Evolutionary conservation across 805 yeast species (phyloP).

Genomic region (Cyberlindnera maritima): DNA sequence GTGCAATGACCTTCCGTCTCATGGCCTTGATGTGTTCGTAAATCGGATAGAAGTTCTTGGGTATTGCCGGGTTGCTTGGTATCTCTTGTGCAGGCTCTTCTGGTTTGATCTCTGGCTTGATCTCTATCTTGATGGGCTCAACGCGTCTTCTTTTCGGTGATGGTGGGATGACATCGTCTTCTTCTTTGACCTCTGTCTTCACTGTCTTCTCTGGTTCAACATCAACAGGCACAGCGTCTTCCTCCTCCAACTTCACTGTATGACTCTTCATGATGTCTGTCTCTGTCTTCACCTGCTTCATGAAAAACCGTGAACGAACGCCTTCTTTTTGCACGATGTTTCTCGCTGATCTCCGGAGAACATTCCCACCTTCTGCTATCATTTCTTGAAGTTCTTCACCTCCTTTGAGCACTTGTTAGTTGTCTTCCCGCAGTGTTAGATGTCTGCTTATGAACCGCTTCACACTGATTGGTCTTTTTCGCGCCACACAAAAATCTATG

Average conservation of each 20-base stretch:
- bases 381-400: no score
- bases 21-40: constrained; percentile 61
- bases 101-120: constrained; percentile 2
- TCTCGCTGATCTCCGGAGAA: constrained; percentile 8
- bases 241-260: constrained; percentile 1
- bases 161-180: constrained; percentile 3
- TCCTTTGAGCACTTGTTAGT: no score
- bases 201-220: neutral
- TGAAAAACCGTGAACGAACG: constrained; percentile 5
- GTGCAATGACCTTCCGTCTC: constrained; percentile 67
- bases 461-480: neutral
- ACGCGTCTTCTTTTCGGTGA: constrained; percentile 10
- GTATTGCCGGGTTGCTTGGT: no score
- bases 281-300: constrained; percentile 1
- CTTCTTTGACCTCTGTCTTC: constrained; percentile 8
- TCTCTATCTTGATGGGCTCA: neutral
- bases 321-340: neutral
- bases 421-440: neutral
- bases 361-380: neutral
- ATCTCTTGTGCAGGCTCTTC: neutral
- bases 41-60: constrained; percentile 51
- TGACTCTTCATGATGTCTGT: neutral
- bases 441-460: neutral
- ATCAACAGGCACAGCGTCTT: no score
- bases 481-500: no score